Evolutionary conservation across 208 protist species (phyloP).

Genomic region (Leishmania lainsoni): DNA sequence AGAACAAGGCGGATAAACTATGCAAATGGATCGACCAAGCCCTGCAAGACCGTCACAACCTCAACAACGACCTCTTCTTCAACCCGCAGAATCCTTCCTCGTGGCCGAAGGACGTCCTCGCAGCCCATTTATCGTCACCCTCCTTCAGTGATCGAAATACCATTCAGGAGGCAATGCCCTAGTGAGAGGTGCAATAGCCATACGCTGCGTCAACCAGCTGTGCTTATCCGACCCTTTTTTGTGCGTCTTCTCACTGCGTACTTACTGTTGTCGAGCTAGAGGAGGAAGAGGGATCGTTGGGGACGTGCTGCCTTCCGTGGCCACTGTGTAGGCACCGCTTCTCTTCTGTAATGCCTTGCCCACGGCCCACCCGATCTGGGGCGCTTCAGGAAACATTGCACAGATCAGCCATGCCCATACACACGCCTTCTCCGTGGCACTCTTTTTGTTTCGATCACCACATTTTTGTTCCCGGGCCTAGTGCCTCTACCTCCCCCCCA

Average conservation of each 20-base stretch:
- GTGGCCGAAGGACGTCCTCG: constrained; percentile 56
- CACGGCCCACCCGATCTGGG: too few species aligned
- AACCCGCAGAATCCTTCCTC: constrained; percentile 48
- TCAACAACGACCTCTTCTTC: constrained; percentile 57
- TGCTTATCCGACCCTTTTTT: not conserved
- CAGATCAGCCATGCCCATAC: not conserved
- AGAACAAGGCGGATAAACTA: constrained; percentile 56
- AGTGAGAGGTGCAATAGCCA: constrained; percentile 2
- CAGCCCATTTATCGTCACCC: constrained; percentile 24
- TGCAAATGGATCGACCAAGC: constrained; percentile 70
- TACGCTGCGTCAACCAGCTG: not conserved
- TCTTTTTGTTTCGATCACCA: not conserved
- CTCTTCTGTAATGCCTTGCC: not conserved
- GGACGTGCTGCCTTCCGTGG: not conserved
- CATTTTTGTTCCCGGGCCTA: not conserved
- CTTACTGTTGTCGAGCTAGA: not conserved
- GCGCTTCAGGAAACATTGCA: not conserved
- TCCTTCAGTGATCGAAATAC: constrained; percentile 34
- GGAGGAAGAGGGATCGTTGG: not conserved
- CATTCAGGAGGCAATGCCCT: constrained; percentile 4
- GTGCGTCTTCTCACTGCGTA: not conserved
- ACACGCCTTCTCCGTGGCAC: not conserved
- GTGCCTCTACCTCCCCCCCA: not conserved
- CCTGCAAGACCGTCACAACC: constrained; percentile 35
- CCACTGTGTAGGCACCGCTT: not conserved